A percentile compares a stretch with the other conserved stretches of the same genome.
Evolutionary conservation across 768 basidiomycete genomes (phyloP).

Genomic region (Collybia sordida): DNA sequence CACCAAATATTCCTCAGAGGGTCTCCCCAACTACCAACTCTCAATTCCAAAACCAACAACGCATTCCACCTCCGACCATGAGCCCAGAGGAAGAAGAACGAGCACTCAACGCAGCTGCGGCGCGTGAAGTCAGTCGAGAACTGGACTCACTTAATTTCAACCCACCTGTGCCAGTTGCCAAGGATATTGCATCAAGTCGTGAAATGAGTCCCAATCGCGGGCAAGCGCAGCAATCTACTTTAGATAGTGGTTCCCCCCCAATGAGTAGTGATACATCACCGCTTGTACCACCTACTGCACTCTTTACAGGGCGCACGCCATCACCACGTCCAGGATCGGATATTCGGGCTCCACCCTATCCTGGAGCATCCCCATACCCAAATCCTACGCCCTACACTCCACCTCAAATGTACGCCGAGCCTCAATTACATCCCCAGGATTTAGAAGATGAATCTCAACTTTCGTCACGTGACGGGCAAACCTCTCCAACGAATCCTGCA

Average conservation of each 20-base stretch:
- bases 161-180: constrained; percentile 16
- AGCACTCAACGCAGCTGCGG: constrained; percentile 64
- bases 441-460: constrained; percentile 2
- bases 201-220: constrained; percentile 16
- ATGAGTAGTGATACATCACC: constrained; percentile 5
- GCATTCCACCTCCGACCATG: constrained; percentile 38
- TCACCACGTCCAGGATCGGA: constrained; percentile 36
- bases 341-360: constrained; percentile 22
- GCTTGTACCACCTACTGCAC: constrained; percentile 37
- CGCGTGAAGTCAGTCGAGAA: constrained; percentile 65
- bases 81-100: constrained; percentile 48
- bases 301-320: constrained; percentile 35
- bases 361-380: constrained; percentile 11
- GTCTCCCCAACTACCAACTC: constrained; percentile 6
- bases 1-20: background rate
- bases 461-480: constrained; percentile 3
- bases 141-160: constrained; percentile 51
- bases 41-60: constrained; percentile 17
- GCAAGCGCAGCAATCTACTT: constrained; percentile 14
- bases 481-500: background rate
- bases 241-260: constrained; percentile 5
- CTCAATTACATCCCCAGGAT: background rate
- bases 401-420: constrained; percentile 1
- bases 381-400: constrained; percentile 4
- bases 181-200: constrained; percentile 9